These are phyloP conservation scores for Hypoxylon fuscum DNA, from an alignment of 495 filamentous ascomycete species.

Conservation along the genomic window DNA sequence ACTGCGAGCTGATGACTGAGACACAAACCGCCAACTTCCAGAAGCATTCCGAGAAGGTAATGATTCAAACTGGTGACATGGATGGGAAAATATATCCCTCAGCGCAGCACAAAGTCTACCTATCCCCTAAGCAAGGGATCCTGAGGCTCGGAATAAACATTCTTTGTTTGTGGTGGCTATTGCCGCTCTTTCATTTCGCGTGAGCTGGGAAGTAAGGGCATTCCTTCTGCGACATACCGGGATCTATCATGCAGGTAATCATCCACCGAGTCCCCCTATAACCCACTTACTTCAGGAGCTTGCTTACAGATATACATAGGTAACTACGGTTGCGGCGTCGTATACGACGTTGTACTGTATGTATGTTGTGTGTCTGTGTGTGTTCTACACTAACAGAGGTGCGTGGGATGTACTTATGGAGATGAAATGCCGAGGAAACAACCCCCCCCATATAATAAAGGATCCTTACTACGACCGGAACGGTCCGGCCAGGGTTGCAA, in stretches of 20 bases:
- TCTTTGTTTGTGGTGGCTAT: conserved; percentile 21
- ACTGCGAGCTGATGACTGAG: no score
- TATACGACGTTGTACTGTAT: background rate
- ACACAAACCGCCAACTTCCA: no score
- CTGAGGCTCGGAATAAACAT: conserved; percentile 7
- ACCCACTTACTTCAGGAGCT: no score
- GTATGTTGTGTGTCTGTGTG: background rate
- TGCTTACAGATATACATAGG: background rate
- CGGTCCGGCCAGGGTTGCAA: background rate
- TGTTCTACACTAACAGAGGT: no score
- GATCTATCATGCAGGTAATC: background rate
- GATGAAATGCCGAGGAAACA: background rate
- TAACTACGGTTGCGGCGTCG: background rate
- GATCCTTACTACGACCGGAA: background rate
- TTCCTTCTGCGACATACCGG: conserved; percentile 26
- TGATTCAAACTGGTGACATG: background rate
- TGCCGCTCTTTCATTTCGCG: conserved; percentile 15
- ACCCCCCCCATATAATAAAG: conserved; percentile 1
- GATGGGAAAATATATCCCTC: conserved; percentile 14
- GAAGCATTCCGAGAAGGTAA: no score
- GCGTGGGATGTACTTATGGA: no score
- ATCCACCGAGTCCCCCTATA: background rate
- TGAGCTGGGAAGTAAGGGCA: conserved; percentile 19
- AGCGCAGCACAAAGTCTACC: conserved; percentile 6
- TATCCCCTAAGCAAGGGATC: conserved; percentile 8